Base-by-base conservation (phyloP, 179 eudicot genomes). In the Spinacia oleracea region DNA sequence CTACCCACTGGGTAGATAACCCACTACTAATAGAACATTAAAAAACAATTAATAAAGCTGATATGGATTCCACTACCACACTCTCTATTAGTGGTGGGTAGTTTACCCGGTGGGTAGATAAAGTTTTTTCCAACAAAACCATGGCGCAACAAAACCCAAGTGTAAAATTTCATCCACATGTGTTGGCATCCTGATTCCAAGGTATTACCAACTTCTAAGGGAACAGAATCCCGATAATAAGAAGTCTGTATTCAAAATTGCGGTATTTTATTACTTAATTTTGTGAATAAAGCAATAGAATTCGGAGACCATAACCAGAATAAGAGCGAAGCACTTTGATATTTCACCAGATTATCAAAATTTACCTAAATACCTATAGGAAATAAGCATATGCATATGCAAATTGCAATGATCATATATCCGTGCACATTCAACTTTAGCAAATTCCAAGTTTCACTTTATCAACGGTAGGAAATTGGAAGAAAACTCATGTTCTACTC, bases 371-470 rank as follows among this genome's bases (percentile, higher is more conserved):
- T 50, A 29, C 7, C 75, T 27, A 15, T 16, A 50, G 9, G 42
- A n/a, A 8, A 15, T 50, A 20, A 72, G 75, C 42, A 72, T 42
- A 23, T 67, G 75, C 42, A 72, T 42, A 23, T 67, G 71, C 48
- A 11, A 68, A 2, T 18, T 53, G 58, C 1, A 5, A 20, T 20
- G 48, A 67, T 69, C 73, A 25, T 42, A 25, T 42, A 43, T 69
- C 50, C 15, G 60, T 20, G 58, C 40, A 70, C 59, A 72, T 16
- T 51, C 3, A 15, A 31, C 75, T 72, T n/a, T 50, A 48, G 75
- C 58, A 50, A 72, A 8, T 27, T 29, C 60, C 10, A 32, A 50
- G 23, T 72, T 40, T 70, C 60, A 48, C 59, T 53, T 42, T 20
- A 15, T 53, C 16, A 46, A 43, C 16, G 34, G 35, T 21, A 60